Base-by-base conservation (phyloP, 1,139 yeast genomes). In the Candida tunisiensis region DNA sequence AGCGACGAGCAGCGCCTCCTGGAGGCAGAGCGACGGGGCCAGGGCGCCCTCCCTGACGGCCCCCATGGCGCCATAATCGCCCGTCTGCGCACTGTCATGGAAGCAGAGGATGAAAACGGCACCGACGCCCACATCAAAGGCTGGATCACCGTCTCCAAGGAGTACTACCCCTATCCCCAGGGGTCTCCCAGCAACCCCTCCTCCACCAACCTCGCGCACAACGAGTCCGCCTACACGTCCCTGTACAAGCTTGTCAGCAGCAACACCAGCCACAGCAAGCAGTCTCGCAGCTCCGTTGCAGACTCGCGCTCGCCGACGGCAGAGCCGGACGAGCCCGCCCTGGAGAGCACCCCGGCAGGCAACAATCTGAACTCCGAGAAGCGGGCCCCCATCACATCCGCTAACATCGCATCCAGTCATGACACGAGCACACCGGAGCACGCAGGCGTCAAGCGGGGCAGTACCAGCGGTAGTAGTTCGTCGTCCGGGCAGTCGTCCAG, bases 121-220 rank as follows among this genome's bases (percentile, higher is more conserved):
- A 66, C 77, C 5, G 69, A 71, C 20, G 65, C 82, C 0, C 66
- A 60, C 39, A 71, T 67, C 43, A 53, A 69, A 8, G 94, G 93
- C 2, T 82, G 93, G 92, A 52, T 85, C 4, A 69, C 77, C 3
- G 82, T 83, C 7, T 79, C 94, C 0, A 71, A 71, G 34, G 88
- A 78, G 39, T 80, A 75, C 39, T 66, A 66, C 34, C 57, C 54
- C 30, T 58, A 65, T 41, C 57, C 53, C 4, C 38, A 44, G 1
- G 50, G 51, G 0, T 47, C 47, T 9, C 35, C 49, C 8, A 40
- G 41, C 24, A 38, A 42, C 27, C 36, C 45, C 4, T 14, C 26
- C 3, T 34, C 23, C 21, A 28, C 36, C 12, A 27, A 31, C 20
- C 30, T 51, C 22, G 34, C 48, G 15, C 63, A 61, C 27, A 54